These are phyloP conservation scores for Yamadazyma paraphyllophila DNA, from an alignment of 805 yeast species.

Conservation along the genomic window DNA sequence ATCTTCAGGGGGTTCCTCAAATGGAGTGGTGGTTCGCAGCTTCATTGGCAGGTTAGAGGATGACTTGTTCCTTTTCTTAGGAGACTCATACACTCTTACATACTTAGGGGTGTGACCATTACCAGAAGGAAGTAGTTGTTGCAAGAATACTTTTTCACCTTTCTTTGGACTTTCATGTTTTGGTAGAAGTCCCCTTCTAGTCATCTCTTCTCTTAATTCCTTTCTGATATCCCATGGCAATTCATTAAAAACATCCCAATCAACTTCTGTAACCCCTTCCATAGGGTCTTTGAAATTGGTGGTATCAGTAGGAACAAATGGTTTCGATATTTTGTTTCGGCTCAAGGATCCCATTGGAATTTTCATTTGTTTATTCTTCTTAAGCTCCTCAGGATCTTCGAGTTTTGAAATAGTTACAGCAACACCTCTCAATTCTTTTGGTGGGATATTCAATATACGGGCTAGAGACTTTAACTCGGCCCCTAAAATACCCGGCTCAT, in stretches of 20 bases:
- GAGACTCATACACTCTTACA: slow-evolving; percentile 32
- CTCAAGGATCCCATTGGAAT: slow-evolving; percentile 18
- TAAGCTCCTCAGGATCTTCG: slow-evolving; percentile 31
- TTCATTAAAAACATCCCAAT: slow-evolving; percentile 61
- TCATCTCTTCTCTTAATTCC: slow-evolving; percentile 57
- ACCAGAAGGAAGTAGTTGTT: slow-evolving; percentile 38
- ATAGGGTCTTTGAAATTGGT: slow-evolving; percentile 15
- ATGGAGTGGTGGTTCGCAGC: slow-evolving; percentile 16
- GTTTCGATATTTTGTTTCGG: background rate
- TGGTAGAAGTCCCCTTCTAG: slow-evolving; percentile 36
- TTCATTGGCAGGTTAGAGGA: slow-evolving; percentile 13
- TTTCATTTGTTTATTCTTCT: slow-evolving; percentile 22
- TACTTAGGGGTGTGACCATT: slow-evolving; percentile 27
- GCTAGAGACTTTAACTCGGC: slow-evolving; percentile 58
- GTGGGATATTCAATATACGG: slow-evolving; percentile 56
- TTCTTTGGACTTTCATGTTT: slow-evolving; percentile 9
- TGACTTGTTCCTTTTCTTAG: slow-evolving; percentile 14
- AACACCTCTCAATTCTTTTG: slow-evolving; percentile 72
- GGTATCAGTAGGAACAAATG: slow-evolving; percentile 5
- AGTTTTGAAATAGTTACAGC: slow-evolving; percentile 68
- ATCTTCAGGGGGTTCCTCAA: slow-evolving; percentile 10
- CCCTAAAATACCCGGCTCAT: slow-evolving; percentile 58
- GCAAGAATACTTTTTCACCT: slow-evolving; percentile 28
- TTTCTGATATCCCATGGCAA: slow-evolving; percentile 64
- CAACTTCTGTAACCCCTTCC: slow-evolving; percentile 40